Evolutionary conservation across 2,329 filamentous ascomycete genomes (phyloP).

Genomic region (Aspergillus sp.): DNA sequence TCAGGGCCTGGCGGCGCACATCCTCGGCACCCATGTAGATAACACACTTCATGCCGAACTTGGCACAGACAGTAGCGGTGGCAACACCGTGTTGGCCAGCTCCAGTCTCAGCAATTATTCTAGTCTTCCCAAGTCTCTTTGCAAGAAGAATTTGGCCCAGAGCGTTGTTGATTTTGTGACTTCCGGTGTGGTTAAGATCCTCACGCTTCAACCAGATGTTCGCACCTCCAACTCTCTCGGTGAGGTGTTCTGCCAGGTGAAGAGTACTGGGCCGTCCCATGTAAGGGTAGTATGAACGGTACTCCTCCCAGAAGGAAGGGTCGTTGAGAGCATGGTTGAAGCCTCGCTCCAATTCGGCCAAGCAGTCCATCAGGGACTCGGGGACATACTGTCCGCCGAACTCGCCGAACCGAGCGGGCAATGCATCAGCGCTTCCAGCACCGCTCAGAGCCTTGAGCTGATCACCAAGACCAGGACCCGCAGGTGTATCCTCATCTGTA

Average conservation of each 20-base stretch:
- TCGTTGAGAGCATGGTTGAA: constrained; percentile 88
- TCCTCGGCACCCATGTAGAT: constrained; percentile 99
- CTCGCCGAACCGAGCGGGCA: constrained; percentile 87
- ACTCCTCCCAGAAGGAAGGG: constrained; percentile 94
- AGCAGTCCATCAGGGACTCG: constrained; percentile 95
- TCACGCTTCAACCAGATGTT: constrained; percentile 98
- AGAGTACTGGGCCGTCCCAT: constrained; percentile 94
- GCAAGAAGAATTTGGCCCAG: constrained; percentile 90
- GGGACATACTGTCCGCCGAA: constrained; percentile 98
- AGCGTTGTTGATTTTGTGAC: constrained; percentile 99
- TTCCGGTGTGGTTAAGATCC: constrained; percentile 95
- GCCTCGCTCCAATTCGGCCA: constrained; percentile 84
- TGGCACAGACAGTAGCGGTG: constrained; percentile 94
- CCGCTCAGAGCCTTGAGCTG: constrained; percentile 81
- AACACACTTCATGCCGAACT: constrained; percentile 97
- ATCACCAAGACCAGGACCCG: constrained; percentile 71
- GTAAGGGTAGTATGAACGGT: constrained; percentile 91
- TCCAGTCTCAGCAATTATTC: constrained; percentile 97
- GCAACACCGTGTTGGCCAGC: constrained; percentile 97
- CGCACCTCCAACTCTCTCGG: constrained; percentile 83
- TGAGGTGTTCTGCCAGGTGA: constrained; percentile 84
- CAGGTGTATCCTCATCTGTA: constrained; percentile 54
- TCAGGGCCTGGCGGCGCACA: constrained; percentile 90
- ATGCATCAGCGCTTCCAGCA: constrained; percentile 54
- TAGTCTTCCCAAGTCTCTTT: constrained; percentile 82